phyloP scores from a whole-genome alignment of 192 early-diverging fungal genomes.

The Coemansia sp. region DNA sequence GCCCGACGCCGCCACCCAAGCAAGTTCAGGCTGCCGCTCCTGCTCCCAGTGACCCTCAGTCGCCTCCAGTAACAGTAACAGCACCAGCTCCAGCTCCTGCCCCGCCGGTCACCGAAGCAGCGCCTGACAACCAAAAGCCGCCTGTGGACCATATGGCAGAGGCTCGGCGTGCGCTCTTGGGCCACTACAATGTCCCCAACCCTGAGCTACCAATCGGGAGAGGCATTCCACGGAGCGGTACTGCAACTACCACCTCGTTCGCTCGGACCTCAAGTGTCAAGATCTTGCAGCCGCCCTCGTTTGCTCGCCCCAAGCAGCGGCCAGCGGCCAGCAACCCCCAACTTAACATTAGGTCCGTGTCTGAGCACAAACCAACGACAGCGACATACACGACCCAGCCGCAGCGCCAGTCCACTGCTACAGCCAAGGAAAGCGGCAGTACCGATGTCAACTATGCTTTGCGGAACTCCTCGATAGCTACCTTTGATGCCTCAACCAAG shows the following conservation, averaged over 20 bases:
- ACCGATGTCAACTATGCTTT: conserved; percentile 29
- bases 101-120: background rate
- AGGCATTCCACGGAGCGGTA: conserved; percentile 41
- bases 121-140: background rate
- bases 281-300: conserved; percentile 42
- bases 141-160: conserved; percentile 37
- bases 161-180: conserved; percentile 47
- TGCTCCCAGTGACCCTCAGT: background rate
- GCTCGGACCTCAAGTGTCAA: conserved; percentile 43
- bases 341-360: background rate
- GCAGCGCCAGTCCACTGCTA: background rate
- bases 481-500: conserved; percentile 23
- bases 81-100: background rate
- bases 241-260: background rate
- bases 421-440: background rate
- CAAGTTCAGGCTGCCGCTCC: background rate
- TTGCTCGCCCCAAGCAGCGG: conserved; percentile 31
- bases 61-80: background rate
- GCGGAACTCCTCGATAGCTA: conserved; percentile 39
- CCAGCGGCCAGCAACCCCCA: conserved; percentile 3
- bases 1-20: background rate
- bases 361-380: background rate
- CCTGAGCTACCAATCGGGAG: conserved; percentile 28
- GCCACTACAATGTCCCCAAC: conserved; percentile 42
- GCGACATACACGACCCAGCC: background rate